Evolutionary conservation across 805 yeast genomes (phyloP), one percentile per base, ranked within the genome.

Genomic region (Teunomyces cretensis): DNA sequence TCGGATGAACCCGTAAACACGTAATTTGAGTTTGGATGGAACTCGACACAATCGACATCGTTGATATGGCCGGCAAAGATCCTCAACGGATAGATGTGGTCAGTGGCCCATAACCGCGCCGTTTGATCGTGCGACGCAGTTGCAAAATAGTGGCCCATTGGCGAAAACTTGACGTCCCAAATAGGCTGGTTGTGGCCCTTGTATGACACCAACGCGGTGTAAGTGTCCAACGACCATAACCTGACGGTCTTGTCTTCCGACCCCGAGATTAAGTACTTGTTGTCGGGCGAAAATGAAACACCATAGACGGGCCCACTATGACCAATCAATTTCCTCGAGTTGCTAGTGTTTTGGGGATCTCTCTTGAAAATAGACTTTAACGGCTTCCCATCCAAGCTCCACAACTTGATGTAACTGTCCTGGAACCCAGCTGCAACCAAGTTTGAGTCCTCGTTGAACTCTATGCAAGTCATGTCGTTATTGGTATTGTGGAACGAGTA

Each of bases 61-160:
- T 89, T 87, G 57, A 91, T 78, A 67, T 94, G 99, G 0, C 99
- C 99, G 0, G 98, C 98, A 72, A 94, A 92, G 19, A 94, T 88
- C 54, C 99, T 76, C 56, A 94, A 74, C 30, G 99, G 98, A 62
- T 92, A 91, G 37, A 94, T 91, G 66, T 94, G 99, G 64, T 94
- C 99, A 55, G 96, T 89, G 19, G 96, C 90, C 99, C 99, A 94
- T 45, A 94, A 74, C 50, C 98, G 78, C 1, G 98, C 98, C 0
- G 99, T 94, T 64, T 91, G 97, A 62, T 94, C 99, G 61, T 91
- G 97, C 2, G 97, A 88, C 0, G 95, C 97, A 0, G 97, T 91
- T n/a, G 95, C 97, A 66, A 94, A 94, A 68, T 94, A 94, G 68
- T 94, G 98, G 4, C 99, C 99, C 56, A 87, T 71, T 2, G 99